Base-by-base conservation (phyloP, 1,284 basidiomycete species). In the Trichosporon asahii region DNA sequence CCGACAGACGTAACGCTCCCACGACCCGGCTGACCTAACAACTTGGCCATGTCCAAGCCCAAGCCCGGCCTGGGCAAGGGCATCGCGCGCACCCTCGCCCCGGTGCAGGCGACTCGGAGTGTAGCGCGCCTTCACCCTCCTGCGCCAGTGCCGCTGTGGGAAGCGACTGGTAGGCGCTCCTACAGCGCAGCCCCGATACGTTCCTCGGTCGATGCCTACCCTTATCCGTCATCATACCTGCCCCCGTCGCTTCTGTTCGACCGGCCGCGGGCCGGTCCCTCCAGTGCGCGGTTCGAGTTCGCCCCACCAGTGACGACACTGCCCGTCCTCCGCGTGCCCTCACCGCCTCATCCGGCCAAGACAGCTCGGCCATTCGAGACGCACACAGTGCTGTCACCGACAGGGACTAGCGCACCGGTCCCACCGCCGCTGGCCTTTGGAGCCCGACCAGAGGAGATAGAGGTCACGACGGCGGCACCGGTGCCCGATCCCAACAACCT, bases 31-130 rank as follows among this genome's bases (percentile, higher is more conserved):
- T 21, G 31, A 33, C 33, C 14, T 23, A n/a, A 21, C 18, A 33
- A 9, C 21, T 37, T 25, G 18, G 63, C 85, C 65, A 77, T 78
- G 77, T 79, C 77, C 37, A 80, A 80, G 68, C 77, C 78, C 9
- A 79, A 78, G 68, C 78, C 78, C 2, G 76, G 78, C n/a, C 71
- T 80, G 15, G 76, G 76, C 61, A 79, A 79, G 67, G 78, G 76
- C 23, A 68, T 79, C 31, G 78, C 77, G 67, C 72, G 79, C 23
- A 78, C 77, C 0, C 70, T 78, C 21, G 71, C 73, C 11, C 71
- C 70, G 14, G 69, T 72, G 29, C 72, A 69, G 25, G 66, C 67
- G 25, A 49, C 68, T 3, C 65, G 68, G 31, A 68, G 55, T 53
- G 37, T 55, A 1, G 27, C 66, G 5, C 57, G 64, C 29, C 53